Evolutionary conservation across 1,284 basidiomycete species (phyloP).

Genomic region (Athelia psychrophila): DNA sequence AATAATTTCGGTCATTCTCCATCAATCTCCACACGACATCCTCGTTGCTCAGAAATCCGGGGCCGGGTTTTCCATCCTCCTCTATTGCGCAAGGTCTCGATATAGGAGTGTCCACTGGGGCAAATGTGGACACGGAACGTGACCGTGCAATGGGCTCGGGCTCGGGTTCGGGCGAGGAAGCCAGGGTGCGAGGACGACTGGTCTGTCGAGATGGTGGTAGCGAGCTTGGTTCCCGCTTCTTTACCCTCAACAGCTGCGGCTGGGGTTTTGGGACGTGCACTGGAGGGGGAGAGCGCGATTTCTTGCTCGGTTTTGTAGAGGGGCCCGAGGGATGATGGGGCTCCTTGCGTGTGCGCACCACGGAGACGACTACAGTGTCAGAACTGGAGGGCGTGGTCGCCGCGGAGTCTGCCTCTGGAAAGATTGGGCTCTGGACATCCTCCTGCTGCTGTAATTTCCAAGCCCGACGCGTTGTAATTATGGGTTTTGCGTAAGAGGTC

Average conservation of each 20-base stretch:
- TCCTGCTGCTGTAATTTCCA: not conserved
- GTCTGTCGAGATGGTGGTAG: conserved; percentile 36
- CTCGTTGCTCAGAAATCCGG: conserved; percentile 56
- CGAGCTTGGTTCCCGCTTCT: conserved; percentile 29
- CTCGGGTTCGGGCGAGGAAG: conserved; percentile 45
- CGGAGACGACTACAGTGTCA: not conserved
- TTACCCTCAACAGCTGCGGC: conserved; percentile 10
- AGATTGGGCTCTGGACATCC: not conserved
- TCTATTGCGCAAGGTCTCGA: conserved; percentile 44
- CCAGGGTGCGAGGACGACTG: conserved; percentile 32
- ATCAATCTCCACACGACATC: conserved; percentile 54
- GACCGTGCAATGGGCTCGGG: conserved; percentile 43
- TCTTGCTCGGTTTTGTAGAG: not conserved
- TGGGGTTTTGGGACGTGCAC: not conserved
- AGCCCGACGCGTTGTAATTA: not conserved
- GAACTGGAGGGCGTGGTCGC: not conserved
- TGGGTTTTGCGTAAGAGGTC: not conserved
- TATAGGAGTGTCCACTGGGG: conserved; percentile 24
- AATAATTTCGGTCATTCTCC: conserved; percentile 37
- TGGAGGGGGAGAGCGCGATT: not conserved
- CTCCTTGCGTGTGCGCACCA: not conserved
- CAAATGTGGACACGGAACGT: conserved; percentile 47
- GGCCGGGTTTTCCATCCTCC: conserved; percentile 49
- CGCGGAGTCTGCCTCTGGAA: not conserved
- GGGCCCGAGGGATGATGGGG: not conserved